A percentile compares a stretch with the other conserved stretches of the same genome.
Conservation (phyloP, 73 alveolate species). For the Blepharisma stoltei region DNA sequence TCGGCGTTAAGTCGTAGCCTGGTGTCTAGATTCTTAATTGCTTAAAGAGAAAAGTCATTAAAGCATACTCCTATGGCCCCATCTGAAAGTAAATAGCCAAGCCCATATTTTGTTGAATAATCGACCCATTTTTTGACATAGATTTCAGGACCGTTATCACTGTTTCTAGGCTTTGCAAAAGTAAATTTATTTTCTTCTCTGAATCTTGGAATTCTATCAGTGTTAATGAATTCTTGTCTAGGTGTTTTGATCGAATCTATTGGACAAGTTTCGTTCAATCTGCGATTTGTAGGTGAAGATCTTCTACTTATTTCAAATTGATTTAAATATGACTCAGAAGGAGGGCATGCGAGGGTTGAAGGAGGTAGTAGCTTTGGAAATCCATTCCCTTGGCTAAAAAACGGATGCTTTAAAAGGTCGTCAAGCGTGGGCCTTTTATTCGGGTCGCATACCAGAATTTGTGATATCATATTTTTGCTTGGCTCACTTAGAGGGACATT, state of each 20-base stretch:
- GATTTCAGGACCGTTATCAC: no score
- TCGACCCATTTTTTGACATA: slow-evolving; percentile 38
- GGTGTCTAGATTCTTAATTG: no score
- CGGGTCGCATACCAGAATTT: slow-evolving; percentile 70
- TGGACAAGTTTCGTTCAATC: no score
- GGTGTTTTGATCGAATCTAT: no score
- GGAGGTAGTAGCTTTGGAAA: slow-evolving; percentile 81
- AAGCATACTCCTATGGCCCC: slow-evolving; percentile 40
- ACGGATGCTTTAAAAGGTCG: neutral
- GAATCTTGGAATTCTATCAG: no score
- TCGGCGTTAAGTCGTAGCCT: no score
- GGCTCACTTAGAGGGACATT: slow-evolving; percentile 79
- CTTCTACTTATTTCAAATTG: slow-evolving; percentile 32
- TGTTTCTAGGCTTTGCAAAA: no score
- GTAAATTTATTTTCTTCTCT: no score
- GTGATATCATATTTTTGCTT: slow-evolving; percentile 65
- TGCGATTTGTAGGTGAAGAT: no score
- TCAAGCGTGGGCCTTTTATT: neutral
- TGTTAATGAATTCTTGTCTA: no score
- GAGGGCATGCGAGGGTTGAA: slow-evolving; percentile 83
- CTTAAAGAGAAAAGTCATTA: no score
- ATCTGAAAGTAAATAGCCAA: slow-evolving; percentile 40
- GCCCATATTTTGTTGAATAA: slow-evolving; percentile 48
- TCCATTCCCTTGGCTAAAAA: slow-evolving; percentile 7
- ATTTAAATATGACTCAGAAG: slow-evolving; percentile 53